phyloP scores from a whole-genome alignment of 768 basidiomycete species.

The Tulasnella sp. region DNA sequence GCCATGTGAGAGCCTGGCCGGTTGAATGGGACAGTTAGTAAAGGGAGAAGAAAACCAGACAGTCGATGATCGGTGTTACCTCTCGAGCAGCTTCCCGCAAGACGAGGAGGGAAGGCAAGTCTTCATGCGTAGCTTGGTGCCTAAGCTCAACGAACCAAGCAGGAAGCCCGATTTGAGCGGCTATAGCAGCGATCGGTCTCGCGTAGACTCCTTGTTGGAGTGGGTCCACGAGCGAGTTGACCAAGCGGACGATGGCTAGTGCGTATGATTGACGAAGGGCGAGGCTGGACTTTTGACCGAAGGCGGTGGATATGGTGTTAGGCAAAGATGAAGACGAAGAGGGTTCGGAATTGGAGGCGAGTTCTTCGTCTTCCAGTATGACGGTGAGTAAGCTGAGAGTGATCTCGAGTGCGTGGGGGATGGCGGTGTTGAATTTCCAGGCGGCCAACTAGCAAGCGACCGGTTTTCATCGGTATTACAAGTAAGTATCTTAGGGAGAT shows the following conservation, averaged over 20 bases:
- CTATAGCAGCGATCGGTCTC: slow-evolving; percentile 82
- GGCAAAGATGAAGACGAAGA: slow-evolving; percentile 25
- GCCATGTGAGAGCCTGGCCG: slow-evolving; percentile 68
- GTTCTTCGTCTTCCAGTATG: slow-evolving; percentile 43
- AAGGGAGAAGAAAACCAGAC: not conserved
- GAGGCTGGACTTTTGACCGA: slow-evolving; percentile 30
- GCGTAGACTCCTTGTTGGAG: slow-evolving; percentile 85
- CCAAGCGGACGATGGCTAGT: slow-evolving; percentile 73
- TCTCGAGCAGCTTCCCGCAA: slow-evolving; percentile 70
- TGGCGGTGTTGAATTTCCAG: slow-evolving; percentile 62
- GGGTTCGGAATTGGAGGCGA: slow-evolving; percentile 22
- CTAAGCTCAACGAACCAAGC: slow-evolving; percentile 85
- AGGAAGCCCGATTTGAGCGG: slow-evolving; percentile 77
- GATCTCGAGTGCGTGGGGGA: slow-evolving; percentile 79
- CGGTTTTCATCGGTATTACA: not conserved
- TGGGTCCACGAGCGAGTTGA: slow-evolving; percentile 93
- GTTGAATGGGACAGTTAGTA: not conserved
- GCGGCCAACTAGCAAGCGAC: slow-evolving; percentile 53
- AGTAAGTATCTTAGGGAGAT: not conserved
- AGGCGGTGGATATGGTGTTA: not conserved
- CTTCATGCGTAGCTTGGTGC: slow-evolving; percentile 94
- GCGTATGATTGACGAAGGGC: slow-evolving; percentile 70
- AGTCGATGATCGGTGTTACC: slow-evolving; percentile 36
- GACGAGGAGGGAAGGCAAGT: slow-evolving; percentile 74
- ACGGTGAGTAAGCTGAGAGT: slow-evolving; percentile 55